Base-by-base conservation (phyloP, 306 rosid species). In the Leucaena leucocephala region DNA sequence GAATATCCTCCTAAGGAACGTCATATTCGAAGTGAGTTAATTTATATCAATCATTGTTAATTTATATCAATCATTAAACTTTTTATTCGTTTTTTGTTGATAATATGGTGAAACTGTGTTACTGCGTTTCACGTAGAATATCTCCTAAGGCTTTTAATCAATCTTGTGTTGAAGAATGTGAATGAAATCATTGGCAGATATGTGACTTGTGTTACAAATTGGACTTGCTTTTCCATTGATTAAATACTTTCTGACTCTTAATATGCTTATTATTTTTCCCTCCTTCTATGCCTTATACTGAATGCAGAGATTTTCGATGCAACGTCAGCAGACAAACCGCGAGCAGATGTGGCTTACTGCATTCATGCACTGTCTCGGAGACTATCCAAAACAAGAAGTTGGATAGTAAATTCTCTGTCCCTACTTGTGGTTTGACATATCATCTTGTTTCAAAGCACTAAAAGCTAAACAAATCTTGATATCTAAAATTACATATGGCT, bases 1-100 rank as follows among this genome's bases (percentile, higher is more conserved):
- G 99, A 96, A 66, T 83, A 85, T 57, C 98, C 99, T 86, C 99
- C 99, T 1, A 96, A 96, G 78, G 99, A 96, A 76, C 96, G 99
- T 33, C 99, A 96, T 75, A 88, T 96, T 82, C 85, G 98, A 87
- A 96, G 99, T 96, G 58, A 84, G 97, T 85, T 81, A 10, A 75
- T 45, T 43, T 16, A 46, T 15, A 27, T 27, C 27, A 27, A 27
- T 27, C 27, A 27, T 27, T 27, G 97, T 85, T 81, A 10, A 75
- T 45, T 43, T 16, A 46, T 15, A 27, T 27, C 27, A 27, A 27
- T 27, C 27, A 27, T 27, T 27, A 27, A 27, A 27, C 27, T 27
- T 27, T 27, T 27, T 27, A 27, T 27, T 27, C 27, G 27, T 27
- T 27, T 27, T 27, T 27, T 27, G 27, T 27, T 27, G 27, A 27